Base-by-base conservation (phyloP, 768 basidiomycete genomes). In the Lentinula raphanica region DNA sequence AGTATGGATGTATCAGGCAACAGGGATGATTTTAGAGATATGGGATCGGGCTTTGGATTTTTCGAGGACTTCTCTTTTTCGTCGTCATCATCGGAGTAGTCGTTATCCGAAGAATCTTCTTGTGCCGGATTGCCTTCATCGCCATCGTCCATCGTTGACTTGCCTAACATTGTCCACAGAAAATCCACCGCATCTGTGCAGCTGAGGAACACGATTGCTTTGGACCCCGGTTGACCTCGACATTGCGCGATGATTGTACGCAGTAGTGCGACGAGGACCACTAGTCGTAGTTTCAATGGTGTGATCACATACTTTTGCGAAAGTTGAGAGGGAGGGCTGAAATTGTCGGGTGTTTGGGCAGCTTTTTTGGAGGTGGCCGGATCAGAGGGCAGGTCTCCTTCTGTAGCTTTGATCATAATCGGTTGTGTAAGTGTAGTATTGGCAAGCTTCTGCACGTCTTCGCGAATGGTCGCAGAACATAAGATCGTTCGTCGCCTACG, bases 101-200 rank as follows among this genome's bases (percentile, higher is more conserved):
- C 66, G 2, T 65, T 61, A 12, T 71, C 70, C 7, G 64, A 66
- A 28, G 66, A 62, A 19, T 69, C 61, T 7, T 64, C 60, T 21
- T 39, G n/a, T 48, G 48, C 51, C 25, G 27, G 1, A 11, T 19
- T 13, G 9, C 39, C 51, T 5, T 3, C 21, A 36, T 55, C 19
- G 48, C 46, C 17, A 36, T 39, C 9, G 55, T 58, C 36, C 56
- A 61, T 49, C 50, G 53, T 5, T 38, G 58, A 57, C 46, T 58
- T 23, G 36, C 60, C 53, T 1, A 98, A 72, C 21, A 98, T 74
- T 50, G 80, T 83, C 92, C 93, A 98, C 67, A 96, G 94, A 66
- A 93, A 98, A 69, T 99, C 96, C 17, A 99, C 97, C 2, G 97
- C 95, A 71, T 98, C 96, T 5, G 94, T 98, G 66, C 94, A 98